Conservation (phyloP, 768 basidiomycete species). For the Xerocomus spinulosus region DNA sequence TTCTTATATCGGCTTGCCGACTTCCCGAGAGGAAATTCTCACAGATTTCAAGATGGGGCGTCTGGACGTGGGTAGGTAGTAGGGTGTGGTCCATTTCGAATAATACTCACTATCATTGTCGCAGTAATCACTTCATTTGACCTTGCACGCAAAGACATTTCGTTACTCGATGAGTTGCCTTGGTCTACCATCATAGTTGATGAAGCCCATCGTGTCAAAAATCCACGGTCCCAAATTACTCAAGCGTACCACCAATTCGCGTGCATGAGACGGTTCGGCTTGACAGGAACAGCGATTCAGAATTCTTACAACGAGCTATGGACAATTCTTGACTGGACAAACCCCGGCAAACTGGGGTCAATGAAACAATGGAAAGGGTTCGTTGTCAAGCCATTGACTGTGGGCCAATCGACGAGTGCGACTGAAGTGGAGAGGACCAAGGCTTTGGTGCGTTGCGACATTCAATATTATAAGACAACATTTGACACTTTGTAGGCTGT, state of each 20-base stretch:
- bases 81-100: background rate
- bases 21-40: conserved; percentile 53
- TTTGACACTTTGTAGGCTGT: conserved; percentile 39
- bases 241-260: conserved; percentile 65
- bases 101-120: background rate
- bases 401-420: conserved; percentile 64
- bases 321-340: conserved; percentile 92
- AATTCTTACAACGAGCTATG: conserved; percentile 89
- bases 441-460: conserved; percentile 39
- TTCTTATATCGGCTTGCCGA: conserved; percentile 51
- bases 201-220: conserved; percentile 90
- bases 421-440: conserved; percentile 57
- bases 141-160: conserved; percentile 66
- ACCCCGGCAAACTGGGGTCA: conserved; percentile 72
- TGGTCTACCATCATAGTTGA: conserved; percentile 79
- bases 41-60: conserved; percentile 76
- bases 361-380: conserved; percentile 71
- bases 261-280: conserved; percentile 70
- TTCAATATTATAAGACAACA: background rate
- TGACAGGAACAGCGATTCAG: conserved; percentile 83
- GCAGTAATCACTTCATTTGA: conserved; percentile 83
- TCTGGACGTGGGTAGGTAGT: conserved; percentile 70
- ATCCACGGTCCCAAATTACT: conserved; percentile 60
- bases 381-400: conserved; percentile 61
- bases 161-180: conserved; percentile 58